Evolutionary conservation across 305 asterid species (phyloP).

Genomic region (Fraxinus velutina): DNA sequence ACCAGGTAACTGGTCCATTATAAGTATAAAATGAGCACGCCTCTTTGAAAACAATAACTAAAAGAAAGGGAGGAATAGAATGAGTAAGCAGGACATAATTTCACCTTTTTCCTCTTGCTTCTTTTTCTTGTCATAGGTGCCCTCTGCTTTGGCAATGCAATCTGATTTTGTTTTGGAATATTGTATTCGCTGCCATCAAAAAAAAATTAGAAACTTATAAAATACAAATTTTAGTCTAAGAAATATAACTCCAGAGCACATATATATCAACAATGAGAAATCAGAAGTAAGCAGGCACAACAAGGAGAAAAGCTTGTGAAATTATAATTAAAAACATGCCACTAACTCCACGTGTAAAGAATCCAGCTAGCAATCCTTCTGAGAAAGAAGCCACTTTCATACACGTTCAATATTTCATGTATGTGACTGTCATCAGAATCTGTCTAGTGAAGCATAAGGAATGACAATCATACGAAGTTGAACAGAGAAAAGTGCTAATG

Average conservation of each 20-base stretch:
- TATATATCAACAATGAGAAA: not conserved
- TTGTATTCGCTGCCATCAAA: slow-evolving; percentile 72
- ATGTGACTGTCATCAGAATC: not conserved
- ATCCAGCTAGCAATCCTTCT: not conserved
- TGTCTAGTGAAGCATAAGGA: not conserved
- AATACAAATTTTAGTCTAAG: not conserved
- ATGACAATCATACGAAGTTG: not conserved
- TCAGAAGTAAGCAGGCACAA: not conserved
- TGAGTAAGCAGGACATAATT: slow-evolving; percentile 17
- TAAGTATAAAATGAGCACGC: not conserved
- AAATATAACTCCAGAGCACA: not conserved
- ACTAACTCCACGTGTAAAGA: not conserved
- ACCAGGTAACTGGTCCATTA: not conserved
- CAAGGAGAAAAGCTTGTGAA: not conserved
- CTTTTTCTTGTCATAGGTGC: slow-evolving; percentile 94
- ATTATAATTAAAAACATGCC: not conserved
- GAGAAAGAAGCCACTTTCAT: not conserved
- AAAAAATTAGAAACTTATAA: not conserved
- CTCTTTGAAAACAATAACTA: not conserved
- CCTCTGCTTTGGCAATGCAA: slow-evolving; percentile 96
- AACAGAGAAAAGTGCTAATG: not conserved
- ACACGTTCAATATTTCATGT: not conserved
- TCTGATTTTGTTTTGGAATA: slow-evolving; percentile 88
- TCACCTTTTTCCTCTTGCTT: slow-evolving; percentile 94
- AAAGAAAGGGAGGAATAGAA: not conserved